A percentile compares a stretch with the other conserved stretches of the same genome.
Conservation (phyloP, 495 filamentous ascomycete species). For the Daldinia bambusicola region DNA sequence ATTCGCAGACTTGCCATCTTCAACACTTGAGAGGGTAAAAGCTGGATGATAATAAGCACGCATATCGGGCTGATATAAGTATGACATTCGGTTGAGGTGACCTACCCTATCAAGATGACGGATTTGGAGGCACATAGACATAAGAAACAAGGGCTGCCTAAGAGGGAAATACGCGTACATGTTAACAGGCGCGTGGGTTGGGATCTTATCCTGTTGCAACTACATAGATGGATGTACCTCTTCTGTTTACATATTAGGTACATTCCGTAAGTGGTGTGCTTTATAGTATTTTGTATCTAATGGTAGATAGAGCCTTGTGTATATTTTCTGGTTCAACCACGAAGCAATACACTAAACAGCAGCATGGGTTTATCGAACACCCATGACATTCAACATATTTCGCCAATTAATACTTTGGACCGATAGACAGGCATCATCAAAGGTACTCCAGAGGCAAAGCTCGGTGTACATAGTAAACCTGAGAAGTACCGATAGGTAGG, state of each 20-base stretch:
- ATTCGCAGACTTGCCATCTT: conserved; percentile 13
- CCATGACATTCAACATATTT: conserved; percentile 34
- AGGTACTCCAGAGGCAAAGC: conserved; percentile 22
- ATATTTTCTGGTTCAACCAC: not conserved
- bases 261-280: not conserved
- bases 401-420: conserved; percentile 30
- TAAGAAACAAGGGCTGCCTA: conserved; percentile 17
- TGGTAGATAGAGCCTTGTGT: not conserved
- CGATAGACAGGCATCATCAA: conserved; percentile 20
- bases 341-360: conserved; percentile 26
- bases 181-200: conserved; percentile 39
- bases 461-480: conserved; percentile 22
- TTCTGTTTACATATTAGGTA: too few species aligned
- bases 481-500: conserved; percentile 18
- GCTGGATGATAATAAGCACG: conserved; percentile 32
- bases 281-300: not conserved
- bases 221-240: not conserved
- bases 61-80: conserved; percentile 40
- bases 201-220: conserved; percentile 37
- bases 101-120: conserved; percentile 30
- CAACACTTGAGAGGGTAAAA: not conserved
- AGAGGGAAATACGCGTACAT: conserved; percentile 20
- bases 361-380: conserved; percentile 42
- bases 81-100: conserved; percentile 21
- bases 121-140: conserved; percentile 14